A percentile compares a stretch with the other conserved stretches of the same genome.
Evolutionary conservation across 2,329 filamentous ascomycete species (phyloP).

Genomic region (Ophiostoma australiae): DNA sequence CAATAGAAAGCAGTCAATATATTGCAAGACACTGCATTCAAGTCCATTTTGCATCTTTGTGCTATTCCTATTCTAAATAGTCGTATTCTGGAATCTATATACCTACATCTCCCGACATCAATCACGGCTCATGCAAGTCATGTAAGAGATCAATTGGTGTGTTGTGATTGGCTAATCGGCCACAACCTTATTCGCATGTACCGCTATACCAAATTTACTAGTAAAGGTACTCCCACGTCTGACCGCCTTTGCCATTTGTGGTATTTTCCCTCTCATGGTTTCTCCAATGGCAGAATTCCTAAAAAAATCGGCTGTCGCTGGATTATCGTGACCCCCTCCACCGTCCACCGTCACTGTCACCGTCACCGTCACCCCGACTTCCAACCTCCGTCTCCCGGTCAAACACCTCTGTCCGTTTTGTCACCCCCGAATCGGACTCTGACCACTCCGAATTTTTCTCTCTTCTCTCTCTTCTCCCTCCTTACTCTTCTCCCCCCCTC

Average conservation of each 20-base stretch:
- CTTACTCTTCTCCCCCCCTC: neutral
- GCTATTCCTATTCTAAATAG: neutral
- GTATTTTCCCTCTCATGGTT: neutral
- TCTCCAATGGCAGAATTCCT: constrained; percentile 13
- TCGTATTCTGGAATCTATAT: neutral
- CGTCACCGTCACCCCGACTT: neutral
- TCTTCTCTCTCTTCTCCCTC: neutral
- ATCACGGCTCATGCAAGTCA: neutral
- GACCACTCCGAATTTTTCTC: neutral
- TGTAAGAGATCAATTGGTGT: neutral
- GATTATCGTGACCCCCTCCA: neutral
- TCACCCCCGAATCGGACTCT: neutral
- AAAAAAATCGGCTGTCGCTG: neutral
- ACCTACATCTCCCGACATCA: neutral
- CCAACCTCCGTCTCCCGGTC: neutral
- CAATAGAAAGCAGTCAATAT: too few species aligned
- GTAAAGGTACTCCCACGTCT: neutral
- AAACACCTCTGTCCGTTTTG: neutral
- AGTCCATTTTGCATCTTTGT: too few species aligned
- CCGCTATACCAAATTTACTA: neutral
- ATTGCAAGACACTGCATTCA: too few species aligned
- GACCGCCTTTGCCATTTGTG: neutral
- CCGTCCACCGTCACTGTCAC: neutral
- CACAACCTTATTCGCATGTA: neutral
- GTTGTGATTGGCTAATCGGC: neutral